phyloP scores from a whole-genome alignment of 139 green algal genomes.

The Chlamydomonas asymmetrica region DNA sequence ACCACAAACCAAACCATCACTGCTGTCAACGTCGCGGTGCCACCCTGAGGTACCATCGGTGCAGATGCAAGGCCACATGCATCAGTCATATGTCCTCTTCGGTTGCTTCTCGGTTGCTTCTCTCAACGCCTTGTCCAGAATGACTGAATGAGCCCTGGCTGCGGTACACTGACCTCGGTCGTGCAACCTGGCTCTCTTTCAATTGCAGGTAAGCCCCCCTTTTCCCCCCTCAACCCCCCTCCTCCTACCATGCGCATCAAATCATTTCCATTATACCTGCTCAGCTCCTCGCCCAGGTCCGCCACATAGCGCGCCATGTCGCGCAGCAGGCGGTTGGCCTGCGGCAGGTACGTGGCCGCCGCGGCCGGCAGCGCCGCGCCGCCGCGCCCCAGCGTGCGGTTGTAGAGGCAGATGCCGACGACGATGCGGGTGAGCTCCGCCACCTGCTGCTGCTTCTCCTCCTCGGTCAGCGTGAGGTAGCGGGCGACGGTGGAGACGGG shows the following conservation, averaged over 20 bases:
- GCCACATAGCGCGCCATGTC: slow-evolving; percentile 28
- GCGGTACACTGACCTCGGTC: too few relatives aligned
- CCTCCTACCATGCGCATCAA: too few relatives aligned
- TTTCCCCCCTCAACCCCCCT: neutral
- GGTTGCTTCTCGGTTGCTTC: too few relatives aligned
- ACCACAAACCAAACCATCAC: too few relatives aligned
- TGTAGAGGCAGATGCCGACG: slow-evolving; percentile 70
- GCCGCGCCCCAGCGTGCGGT: slow-evolving; percentile 38
- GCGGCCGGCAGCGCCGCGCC: slow-evolving; percentile 36
- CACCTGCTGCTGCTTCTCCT: slow-evolving; percentile 50
- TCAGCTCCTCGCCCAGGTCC: neutral
- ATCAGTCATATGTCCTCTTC: too few relatives aligned
- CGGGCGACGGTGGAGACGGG: slow-evolving; percentile 50
- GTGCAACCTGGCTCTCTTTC: too few relatives aligned
- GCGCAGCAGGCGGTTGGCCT: slow-evolving; percentile 40
- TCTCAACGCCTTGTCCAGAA: too few relatives aligned
- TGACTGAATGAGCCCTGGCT: too few relatives aligned
- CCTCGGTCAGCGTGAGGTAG: slow-evolving; percentile 51
- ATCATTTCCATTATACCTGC: too few relatives aligned
- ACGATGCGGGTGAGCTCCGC: slow-evolving; percentile 57
- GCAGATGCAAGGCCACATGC: too few relatives aligned
- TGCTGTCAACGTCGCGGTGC: too few relatives aligned
- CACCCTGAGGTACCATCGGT: too few relatives aligned
- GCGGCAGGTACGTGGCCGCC: slow-evolving; percentile 30
- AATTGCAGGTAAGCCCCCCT: neutral